Evolutionary conservation across 352 stramenopile genomes (phyloP).

Genomic region (Phytopythium litorale): DNA sequence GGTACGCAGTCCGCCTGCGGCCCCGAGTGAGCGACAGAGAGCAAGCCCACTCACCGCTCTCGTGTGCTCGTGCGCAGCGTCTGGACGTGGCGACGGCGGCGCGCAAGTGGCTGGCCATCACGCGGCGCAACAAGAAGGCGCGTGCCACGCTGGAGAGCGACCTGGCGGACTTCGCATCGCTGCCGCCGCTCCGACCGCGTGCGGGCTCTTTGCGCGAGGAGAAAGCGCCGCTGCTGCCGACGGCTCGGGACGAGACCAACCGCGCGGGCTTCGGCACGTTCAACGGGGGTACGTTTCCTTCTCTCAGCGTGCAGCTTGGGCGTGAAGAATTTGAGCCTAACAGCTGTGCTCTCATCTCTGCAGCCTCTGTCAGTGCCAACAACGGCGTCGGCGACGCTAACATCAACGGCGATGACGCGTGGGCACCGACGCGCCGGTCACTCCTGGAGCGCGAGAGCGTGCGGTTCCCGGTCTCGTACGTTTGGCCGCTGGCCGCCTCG

Average conservation of each 20-base stretch:
- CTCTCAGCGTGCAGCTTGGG: neutral
- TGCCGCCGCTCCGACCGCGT: constrained; percentile 33
- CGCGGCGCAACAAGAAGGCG: constrained; percentile 52
- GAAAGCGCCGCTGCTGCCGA: constrained; percentile 10
- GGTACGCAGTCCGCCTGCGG: constrained; percentile 15
- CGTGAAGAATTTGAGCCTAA: neutral
- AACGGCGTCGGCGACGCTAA: neutral
- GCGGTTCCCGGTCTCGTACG: constrained; percentile 54
- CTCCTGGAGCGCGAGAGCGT: constrained; percentile 46
- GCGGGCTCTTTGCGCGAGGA: constrained; percentile 6
- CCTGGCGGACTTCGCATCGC: constrained; percentile 56
- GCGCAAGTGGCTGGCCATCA: constrained; percentile 55
- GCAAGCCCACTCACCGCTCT: neutral
- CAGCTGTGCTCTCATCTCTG: neutral
- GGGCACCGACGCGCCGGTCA: constrained; percentile 28
- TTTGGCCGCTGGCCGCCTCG: constrained; percentile 48
- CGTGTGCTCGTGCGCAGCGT: constrained; percentile 21
- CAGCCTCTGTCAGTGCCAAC: neutral
- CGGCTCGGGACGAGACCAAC: constrained; percentile 12
- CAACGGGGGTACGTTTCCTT: neutral
- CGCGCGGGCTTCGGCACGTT: constrained; percentile 39
- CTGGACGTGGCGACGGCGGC: constrained; percentile 64
- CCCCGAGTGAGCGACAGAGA: too few relatives aligned
- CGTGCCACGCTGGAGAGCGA: constrained; percentile 42
- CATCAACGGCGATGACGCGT: constrained; percentile 31